These are phyloP conservation scores for Iris macrosiphon DNA, from an alignment of 106 monocot species.

Conservation along the genomic window DNA sequence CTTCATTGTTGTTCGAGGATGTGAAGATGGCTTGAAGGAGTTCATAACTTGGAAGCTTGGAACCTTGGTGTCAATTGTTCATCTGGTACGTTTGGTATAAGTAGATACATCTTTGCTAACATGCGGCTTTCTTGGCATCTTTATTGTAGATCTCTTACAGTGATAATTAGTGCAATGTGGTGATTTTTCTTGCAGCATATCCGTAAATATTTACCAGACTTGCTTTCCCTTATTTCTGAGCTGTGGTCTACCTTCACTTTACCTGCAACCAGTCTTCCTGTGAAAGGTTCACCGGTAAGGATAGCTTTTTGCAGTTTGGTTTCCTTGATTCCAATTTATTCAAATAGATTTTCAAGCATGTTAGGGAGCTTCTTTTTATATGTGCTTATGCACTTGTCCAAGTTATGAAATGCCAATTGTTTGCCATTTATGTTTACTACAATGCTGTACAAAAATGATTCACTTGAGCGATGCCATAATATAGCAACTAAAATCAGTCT, in stretches of 20 bases:
- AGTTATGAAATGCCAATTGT: too few species aligned
- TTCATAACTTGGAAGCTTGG: conserved; percentile 98
- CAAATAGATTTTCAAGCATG: too few species aligned
- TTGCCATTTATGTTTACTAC: too few species aligned
- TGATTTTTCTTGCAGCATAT: conserved; percentile 65
- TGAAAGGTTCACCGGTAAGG: conserved; percentile 83
- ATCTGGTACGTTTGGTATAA: conserved; percentile 58
- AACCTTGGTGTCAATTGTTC: conserved; percentile 91
- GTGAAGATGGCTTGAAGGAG: conserved; percentile 98
- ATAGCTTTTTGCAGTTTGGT: conserved; percentile 7
- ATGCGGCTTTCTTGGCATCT: background rate
- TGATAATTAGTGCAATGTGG: conserved; percentile 1
- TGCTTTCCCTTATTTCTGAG: conserved; percentile 73
- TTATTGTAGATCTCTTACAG: background rate
- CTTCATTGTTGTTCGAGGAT: conserved; percentile 71
- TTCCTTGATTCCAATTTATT: too few species aligned
- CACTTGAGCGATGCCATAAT: too few species aligned
- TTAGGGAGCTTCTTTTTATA: too few species aligned
- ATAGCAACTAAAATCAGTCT: too few species aligned
- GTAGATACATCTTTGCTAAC: background rate
- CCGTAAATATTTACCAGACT: conserved; percentile 81
- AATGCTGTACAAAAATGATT: too few species aligned
- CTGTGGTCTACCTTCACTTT: conserved; percentile 67
- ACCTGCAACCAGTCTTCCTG: conserved; percentile 54
- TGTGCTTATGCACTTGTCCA: too few species aligned